Evolutionary conservation across 1,139 yeast species (phyloP).

Genomic region (Geotrichum aggregatum): DNA sequence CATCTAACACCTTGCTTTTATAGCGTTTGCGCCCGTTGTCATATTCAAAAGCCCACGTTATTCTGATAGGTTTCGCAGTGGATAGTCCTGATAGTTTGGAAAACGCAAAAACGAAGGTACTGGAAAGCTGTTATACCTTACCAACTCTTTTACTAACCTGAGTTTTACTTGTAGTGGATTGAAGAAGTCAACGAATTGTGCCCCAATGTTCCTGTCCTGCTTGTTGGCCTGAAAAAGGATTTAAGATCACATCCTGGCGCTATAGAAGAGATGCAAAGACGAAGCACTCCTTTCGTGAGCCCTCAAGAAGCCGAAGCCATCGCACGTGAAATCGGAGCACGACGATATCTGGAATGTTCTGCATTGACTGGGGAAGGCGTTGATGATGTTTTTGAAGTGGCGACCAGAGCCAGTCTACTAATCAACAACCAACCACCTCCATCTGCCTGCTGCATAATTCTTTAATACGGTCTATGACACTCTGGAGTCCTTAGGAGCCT

Average conservation of each 20-base stretch:
- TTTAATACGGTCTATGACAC: no score
- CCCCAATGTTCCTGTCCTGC: slow-evolving; percentile 71
- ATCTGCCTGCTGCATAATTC: slow-evolving; percentile 10
- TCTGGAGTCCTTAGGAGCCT: no score
- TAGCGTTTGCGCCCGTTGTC: slow-evolving; percentile 59
- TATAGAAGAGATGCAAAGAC: slow-evolving; percentile 68
- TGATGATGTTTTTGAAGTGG: slow-evolving; percentile 84
- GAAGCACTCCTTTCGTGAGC: slow-evolving; percentile 72
- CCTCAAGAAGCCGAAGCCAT: slow-evolving; percentile 75
- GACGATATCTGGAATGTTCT: slow-evolving; percentile 85
- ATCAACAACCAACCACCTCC: slow-evolving; percentile 20
- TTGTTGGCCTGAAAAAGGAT: slow-evolving; percentile 91
- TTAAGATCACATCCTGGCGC: slow-evolving; percentile 76
- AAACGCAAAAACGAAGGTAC: slow-evolving; percentile 47
- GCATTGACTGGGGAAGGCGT: slow-evolving; percentile 90
- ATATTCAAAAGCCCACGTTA: slow-evolving; percentile 64
- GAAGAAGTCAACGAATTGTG: slow-evolving; percentile 76
- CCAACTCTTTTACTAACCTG: slow-evolving; percentile 11
- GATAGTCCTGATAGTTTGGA: slow-evolving; percentile 63
- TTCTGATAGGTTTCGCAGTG: slow-evolving; percentile 63
- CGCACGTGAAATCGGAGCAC: slow-evolving; percentile 83
- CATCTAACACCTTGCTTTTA: slow-evolving; percentile 4
- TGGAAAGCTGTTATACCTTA: slow-evolving; percentile 10
- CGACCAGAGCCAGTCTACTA: slow-evolving; percentile 68
- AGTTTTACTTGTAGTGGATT: slow-evolving; percentile 50